These are phyloP conservation scores for Nothomitra cinnamomea DNA, from an alignment of 2,329 filamentous ascomycete genomes.

Conservation along the genomic window DNA sequence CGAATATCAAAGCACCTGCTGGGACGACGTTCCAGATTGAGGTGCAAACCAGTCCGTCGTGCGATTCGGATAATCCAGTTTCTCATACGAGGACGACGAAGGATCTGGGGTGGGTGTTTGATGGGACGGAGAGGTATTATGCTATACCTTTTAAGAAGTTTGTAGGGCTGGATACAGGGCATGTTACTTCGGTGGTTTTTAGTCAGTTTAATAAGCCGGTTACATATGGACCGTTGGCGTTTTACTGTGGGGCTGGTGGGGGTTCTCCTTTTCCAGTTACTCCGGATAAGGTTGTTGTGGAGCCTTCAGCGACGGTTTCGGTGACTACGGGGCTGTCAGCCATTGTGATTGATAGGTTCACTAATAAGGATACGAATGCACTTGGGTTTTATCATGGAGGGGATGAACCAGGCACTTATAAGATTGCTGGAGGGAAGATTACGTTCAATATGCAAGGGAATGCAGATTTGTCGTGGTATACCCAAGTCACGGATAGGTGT, in stretches of 20 bases:
- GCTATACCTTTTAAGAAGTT: conserved; percentile 38
- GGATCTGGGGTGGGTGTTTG: conserved; percentile 41
- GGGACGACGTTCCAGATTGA: conserved; percentile 36
- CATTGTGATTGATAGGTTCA: conserved; percentile 45
- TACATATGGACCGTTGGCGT: conserved; percentile 37
- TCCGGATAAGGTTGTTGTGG: conserved; percentile 23
- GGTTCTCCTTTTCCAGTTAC: conserved; percentile 32
- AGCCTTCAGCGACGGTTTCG: conserved; percentile 30
- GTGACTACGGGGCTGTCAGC: conserved; percentile 31
- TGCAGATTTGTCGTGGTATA: conserved; percentile 44
- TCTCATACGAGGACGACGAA: conserved; percentile 24
- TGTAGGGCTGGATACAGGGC: conserved; percentile 30
- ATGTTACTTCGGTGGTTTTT: conserved; percentile 36
- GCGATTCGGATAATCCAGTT: conserved; percentile 25
- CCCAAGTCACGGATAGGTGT: conserved; percentile 38
- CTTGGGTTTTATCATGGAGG: conserved; percentile 48
- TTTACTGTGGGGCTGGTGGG: conserved; percentile 36
- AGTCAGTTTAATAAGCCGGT: conserved; percentile 28
- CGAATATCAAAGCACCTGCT: conserved; percentile 35
- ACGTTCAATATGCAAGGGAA: conserved; percentile 38
- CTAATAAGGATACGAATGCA: conserved; percentile 34
- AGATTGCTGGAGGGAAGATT: conserved; percentile 33
- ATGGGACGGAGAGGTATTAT: conserved; percentile 42
- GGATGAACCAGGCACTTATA: conserved; percentile 40
- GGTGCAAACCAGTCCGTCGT: conserved; percentile 30